Evolutionary conservation across 2,329 filamentous ascomycete species (phyloP), one percentile per base, ranked within the genome.

Genomic region (Neonectria neomacrospora): DNA sequence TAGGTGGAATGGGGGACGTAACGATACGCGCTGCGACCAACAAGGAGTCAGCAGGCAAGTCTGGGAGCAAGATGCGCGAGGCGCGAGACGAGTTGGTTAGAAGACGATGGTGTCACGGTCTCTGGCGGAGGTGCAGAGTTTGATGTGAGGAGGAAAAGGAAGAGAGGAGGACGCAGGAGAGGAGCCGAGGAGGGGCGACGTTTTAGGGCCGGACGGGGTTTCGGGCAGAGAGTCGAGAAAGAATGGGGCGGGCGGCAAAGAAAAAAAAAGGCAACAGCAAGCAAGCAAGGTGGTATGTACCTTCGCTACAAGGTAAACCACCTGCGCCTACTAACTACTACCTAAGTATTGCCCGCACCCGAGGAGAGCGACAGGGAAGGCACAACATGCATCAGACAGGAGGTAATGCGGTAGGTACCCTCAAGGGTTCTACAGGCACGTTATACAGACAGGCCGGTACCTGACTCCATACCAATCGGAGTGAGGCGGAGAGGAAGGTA

Each of bases 201-300:
- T 73, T 73, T 73, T 73, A 73, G 71, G 71, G 71, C 71, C 71
- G 63, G 65, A 65, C 68, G 61, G 67, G 45, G 55, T 67, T 67
- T 70, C 62, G 66, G 60, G 63, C 53, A 64, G 48, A 56, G 57
- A 50, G 47, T 55, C 58, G 44, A 58, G 55, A 67, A 67, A 65
- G 58, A 67, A 73, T 64, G 71, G 71, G 71, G 71, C 71, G 63
- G 47, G 66, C 63, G 60, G 68, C 61, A 71, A 69, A 62, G 58
- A 44, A 37, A 51, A 45, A 41, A n/a, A 28, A 60, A 60, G 57
- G 57, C 57, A 60, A 26, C 51, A 54, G 50, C 34, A 16, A n/a
- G 34, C 23, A 26, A 26, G 23, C 6, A 26, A 26, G 23, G 23
- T 26, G 6, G 6, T 3, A 26, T 3, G 23, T 37, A 37, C 14